Conservation (phyloP, 1,284 basidiomycete species). For the Trametes polyzona region DNA sequence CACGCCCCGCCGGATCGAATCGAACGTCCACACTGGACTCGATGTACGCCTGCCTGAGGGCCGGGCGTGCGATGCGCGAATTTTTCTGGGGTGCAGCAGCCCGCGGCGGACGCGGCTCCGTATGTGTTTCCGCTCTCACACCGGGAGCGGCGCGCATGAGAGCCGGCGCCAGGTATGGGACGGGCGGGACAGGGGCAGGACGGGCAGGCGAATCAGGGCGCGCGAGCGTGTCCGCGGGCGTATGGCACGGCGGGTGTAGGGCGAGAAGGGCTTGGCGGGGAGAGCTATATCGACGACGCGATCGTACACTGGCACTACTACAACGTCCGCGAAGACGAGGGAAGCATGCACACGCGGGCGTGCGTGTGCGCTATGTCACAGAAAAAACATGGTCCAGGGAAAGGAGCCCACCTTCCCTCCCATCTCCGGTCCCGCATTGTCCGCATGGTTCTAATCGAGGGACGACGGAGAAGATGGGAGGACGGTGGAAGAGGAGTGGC, state of each 20-base stretch:
- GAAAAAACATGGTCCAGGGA: not conserved
- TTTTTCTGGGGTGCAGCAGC: slow-evolving; percentile 8
- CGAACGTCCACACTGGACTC: not conserved
- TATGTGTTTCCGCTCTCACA: slow-evolving; percentile 13
- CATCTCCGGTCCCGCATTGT: not conserved
- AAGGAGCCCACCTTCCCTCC: not conserved
- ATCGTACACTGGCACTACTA: slow-evolving; percentile 4
- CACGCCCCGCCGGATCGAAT: no score
- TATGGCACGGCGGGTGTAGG: no score
- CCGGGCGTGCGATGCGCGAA: slow-evolving; percentile 2
- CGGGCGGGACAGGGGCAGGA: not conserved
- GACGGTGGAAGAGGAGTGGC: not conserved
- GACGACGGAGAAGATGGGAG: no score
- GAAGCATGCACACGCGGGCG: no score
- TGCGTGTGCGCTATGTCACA: no score
- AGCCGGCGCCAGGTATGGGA: slow-evolving; percentile 15
- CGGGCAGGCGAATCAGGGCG: not conserved
- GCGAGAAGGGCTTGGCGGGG: slow-evolving; percentile 13
- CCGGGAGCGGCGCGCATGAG: slow-evolving; percentile 11
- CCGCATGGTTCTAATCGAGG: no score
- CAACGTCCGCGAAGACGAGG: slow-evolving; percentile 13
- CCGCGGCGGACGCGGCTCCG: slow-evolving; percentile 5
- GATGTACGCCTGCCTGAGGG: not conserved
- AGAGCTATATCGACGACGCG: slow-evolving; percentile 19
- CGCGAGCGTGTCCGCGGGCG: no score